Evolutionary conservation across 352 stramenopile genomes (phyloP), one percentile per base, ranked within the genome.

Genomic region (Globisporangium nodosum): DNA sequence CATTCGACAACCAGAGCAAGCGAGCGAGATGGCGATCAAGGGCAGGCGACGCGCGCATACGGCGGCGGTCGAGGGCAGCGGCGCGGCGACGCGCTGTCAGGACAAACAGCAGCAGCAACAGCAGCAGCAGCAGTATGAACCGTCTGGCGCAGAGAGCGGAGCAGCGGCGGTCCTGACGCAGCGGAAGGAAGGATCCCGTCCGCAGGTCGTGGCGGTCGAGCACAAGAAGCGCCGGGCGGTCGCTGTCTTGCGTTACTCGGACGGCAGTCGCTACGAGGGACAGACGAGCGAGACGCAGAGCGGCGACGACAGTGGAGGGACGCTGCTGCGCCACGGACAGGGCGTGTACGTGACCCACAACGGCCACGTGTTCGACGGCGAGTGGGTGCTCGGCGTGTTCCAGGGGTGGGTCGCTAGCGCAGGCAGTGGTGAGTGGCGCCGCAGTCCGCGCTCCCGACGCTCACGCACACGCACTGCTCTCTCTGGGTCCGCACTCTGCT

Each of bases 311-410:
- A 70, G 84, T 27, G 65, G 78, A 6, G 39, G 18, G 30, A 53
- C 73, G 52, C 65, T 73, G 40, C 69, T 73, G 47, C 74, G 78
- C 11, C 84, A 94, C 61, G 84, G 84, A 15, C 75, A 76, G 16
- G 84, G 84, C 7, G 58, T 83, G 15, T 78, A 85, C 47, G 64
- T 76, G 47, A 74, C 77, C 31, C 57, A 69, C 52, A 66, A 71
- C 11, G 87, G 85, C 8, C 71, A 94, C 49, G 63, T 79, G n/a
- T 90, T 90, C 55, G 76, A 94, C 35, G 87, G 87, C 16, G 76
- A 85, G 20, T 96, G 87, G 79, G 76, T 88, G 48, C 73, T 91
- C 61, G 83, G 86, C 61, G 70, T 82, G 47, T 85, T 94, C 39
- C 84, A 92, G 75, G 87, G 87, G 81, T 96, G 78, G 68, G 77